These are phyloP conservation scores for Thozetella sp. DNA, from an alignment of 495 filamentous ascomycete genomes.

Conservation along the genomic window DNA sequence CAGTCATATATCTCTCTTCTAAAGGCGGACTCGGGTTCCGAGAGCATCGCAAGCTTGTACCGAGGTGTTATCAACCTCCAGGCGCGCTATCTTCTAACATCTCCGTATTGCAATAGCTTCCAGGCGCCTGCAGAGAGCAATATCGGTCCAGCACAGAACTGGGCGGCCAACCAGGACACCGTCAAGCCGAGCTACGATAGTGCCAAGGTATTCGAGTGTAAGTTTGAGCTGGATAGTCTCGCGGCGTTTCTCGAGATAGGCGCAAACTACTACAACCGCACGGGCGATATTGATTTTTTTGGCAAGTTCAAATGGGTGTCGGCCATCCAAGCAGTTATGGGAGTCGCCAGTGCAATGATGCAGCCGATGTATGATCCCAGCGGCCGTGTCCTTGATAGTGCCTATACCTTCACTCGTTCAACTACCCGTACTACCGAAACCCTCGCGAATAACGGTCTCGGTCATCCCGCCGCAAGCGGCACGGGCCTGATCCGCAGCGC, in stretches of 20 bases:
- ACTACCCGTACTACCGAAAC: conserved; percentile 61
- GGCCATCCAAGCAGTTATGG: conserved; percentile 50
- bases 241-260: conserved; percentile 67
- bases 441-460: conserved; percentile 56
- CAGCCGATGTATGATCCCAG: conserved; percentile 57
- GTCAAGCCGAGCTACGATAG: conserved; percentile 17
- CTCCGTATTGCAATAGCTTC: conserved; percentile 70
- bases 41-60: conserved; percentile 60
- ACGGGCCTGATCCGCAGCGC: conserved; percentile 64
- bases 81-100: conserved; percentile 57
- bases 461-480: conserved; percentile 55
- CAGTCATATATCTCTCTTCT: conserved; percentile 63
- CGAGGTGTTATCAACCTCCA: conserved; percentile 70
- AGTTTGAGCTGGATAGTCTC: conserved; percentile 70
- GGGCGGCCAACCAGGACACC: conserved; percentile 12
- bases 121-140: conserved; percentile 59
- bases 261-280: conserved; percentile 58
- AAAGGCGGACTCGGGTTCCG: conserved; percentile 35
- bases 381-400: conserved; percentile 49
- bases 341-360: conserved; percentile 50
- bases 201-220: conserved; percentile 47
- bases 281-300: conserved; percentile 59
- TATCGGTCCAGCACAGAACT: conserved; percentile 36
- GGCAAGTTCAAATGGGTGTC: conserved; percentile 52
- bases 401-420: conserved; percentile 59